These are phyloP conservation scores for Ettlia oleoabundans DNA, from an alignment of 139 green algal species.

Conservation along the genomic window DNA sequence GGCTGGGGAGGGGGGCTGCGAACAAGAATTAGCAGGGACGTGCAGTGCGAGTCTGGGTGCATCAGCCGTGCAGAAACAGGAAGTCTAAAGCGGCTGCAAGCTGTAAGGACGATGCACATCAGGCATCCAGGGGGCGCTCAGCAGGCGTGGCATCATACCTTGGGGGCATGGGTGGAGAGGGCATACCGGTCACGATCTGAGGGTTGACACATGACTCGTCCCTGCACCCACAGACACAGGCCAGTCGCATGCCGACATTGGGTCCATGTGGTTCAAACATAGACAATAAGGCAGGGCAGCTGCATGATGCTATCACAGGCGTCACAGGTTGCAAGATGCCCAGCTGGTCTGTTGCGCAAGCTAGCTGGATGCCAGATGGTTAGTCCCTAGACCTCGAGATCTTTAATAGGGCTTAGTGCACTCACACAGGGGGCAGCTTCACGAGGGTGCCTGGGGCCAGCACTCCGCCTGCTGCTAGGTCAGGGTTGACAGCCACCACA, in stretches of 20 bases:
- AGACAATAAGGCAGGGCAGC: background rate
- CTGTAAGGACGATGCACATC: too few species aligned
- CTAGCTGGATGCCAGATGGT: background rate
- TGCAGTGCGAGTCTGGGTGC: background rate
- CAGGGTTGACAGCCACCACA: conserved; percentile 25
- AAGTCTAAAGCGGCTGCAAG: too few species aligned
- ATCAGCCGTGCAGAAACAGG: background rate
- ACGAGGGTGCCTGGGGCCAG: conserved; percentile 29
- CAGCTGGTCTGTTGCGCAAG: background rate
- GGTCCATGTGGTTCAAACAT: too few species aligned
- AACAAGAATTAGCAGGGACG: too few species aligned
- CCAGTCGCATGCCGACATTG: too few species aligned
- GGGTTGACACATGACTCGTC: conserved; percentile 12
- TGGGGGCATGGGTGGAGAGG: conserved; percentile 1
- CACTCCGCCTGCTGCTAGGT: conserved; percentile 13
- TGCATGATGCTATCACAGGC: background rate
- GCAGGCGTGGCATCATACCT: background rate
- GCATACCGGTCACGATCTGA: background rate
- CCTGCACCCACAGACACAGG: too few species aligned
- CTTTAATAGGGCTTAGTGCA: background rate
- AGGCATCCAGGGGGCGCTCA: background rate
- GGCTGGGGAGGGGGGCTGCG: background rate
- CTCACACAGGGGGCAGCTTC: conserved; percentile 32
- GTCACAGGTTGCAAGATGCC: background rate
- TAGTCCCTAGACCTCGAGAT: too few species aligned